These are phyloP conservation scores for Intubia oerlemansii DNA, from an alignment of 2,329 filamentous ascomycete genomes.

Conservation along the genomic window DNA sequence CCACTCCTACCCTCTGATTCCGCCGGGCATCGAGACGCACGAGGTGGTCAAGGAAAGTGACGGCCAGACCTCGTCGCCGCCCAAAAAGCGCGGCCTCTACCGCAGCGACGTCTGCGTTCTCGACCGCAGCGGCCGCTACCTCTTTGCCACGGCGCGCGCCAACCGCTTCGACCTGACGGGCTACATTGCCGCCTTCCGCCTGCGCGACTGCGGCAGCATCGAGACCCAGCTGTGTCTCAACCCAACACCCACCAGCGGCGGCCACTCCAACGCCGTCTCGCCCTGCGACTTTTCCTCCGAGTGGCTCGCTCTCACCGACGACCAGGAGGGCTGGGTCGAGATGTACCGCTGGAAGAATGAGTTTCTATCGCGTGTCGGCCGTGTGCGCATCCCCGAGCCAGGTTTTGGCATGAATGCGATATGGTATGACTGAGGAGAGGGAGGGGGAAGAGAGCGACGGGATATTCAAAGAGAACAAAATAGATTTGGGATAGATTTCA, in stretches of 20 bases:
- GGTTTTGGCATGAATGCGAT: slow-evolving; percentile 95
- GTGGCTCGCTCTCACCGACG: slow-evolving; percentile 77
- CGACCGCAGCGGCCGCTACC: slow-evolving; percentile 45
- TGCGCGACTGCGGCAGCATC: slow-evolving; percentile 46
- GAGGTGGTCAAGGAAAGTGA: slow-evolving; percentile 17
- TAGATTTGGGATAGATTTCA: not conserved
- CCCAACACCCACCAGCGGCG: slow-evolving; percentile 70
- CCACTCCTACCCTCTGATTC: slow-evolving; percentile 57
- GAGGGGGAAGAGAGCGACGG: not conserved
- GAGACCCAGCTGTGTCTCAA: slow-evolving; percentile 62
- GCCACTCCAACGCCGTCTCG: slow-evolving; percentile 72
- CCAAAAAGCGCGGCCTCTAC: slow-evolving; percentile 43
- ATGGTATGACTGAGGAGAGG: slow-evolving; percentile 64
- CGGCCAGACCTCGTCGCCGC: too few relatives aligned
- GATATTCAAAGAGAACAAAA: too few relatives aligned
- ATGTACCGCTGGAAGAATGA: slow-evolving; percentile 76
- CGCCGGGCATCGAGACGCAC: slow-evolving; percentile 38
- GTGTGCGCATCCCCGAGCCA: slow-evolving; percentile 60
- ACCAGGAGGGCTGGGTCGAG: slow-evolving; percentile 72
- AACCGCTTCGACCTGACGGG: slow-evolving; percentile 59
- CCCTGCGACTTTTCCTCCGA: slow-evolving; percentile 72
- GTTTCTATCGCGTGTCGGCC: slow-evolving; percentile 55
- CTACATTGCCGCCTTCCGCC: slow-evolving; percentile 62
- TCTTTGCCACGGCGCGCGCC: slow-evolving; percentile 68
- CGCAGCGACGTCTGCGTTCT: slow-evolving; percentile 68